Evolutionary conservation across 2,329 filamentous ascomycete genomes (phyloP).

Genomic region (Chrysoporthe deuterocubensis): DNA sequence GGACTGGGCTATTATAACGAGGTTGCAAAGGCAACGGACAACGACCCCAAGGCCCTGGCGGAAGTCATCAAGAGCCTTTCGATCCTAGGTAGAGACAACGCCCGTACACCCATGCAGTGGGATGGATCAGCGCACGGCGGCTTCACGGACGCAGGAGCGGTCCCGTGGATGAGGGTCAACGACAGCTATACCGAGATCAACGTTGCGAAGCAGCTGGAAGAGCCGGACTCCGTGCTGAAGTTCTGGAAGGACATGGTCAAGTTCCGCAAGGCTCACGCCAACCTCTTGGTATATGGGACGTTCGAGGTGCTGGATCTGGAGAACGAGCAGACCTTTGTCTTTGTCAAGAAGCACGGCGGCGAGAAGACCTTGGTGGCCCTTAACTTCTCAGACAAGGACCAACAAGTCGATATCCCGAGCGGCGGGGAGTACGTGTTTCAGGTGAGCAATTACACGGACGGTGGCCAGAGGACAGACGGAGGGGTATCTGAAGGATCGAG

Average conservation of each 20-base stretch:
- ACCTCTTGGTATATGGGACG: conserved; percentile 64
- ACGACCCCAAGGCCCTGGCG: conserved; percentile 45
- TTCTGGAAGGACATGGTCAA: conserved; percentile 64
- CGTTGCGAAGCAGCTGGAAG: conserved; percentile 51
- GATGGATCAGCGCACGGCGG: conserved; percentile 58
- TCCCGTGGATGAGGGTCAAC: conserved; percentile 65
- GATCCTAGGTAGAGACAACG: conserved; percentile 66
- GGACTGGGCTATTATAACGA: conserved; percentile 50
- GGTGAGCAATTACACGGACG: conserved; percentile 40
- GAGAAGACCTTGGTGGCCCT: conserved; percentile 41
- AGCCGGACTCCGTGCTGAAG: conserved; percentile 54
- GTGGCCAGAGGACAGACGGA: conserved; percentile 18
- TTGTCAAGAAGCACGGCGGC: conserved; percentile 42
- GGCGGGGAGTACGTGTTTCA: conserved; percentile 31
- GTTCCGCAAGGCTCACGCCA: conserved; percentile 58
- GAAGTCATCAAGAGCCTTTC: conserved; percentile 58
- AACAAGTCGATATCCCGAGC: conserved; percentile 37
- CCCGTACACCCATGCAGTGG: conserved; percentile 73
- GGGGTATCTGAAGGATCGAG: conserved; percentile 16
- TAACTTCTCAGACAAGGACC: conserved; percentile 48
- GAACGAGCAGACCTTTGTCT: conserved; percentile 50
- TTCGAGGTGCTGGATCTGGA: conserved; percentile 57
- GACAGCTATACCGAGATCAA: conserved; percentile 61
- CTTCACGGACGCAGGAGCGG: conserved; percentile 56
- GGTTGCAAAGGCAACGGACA: conserved; percentile 31